Evolutionary conservation across 2,329 filamentous ascomycete species (phyloP).

Genomic region (Neurospora crassa): DNA sequence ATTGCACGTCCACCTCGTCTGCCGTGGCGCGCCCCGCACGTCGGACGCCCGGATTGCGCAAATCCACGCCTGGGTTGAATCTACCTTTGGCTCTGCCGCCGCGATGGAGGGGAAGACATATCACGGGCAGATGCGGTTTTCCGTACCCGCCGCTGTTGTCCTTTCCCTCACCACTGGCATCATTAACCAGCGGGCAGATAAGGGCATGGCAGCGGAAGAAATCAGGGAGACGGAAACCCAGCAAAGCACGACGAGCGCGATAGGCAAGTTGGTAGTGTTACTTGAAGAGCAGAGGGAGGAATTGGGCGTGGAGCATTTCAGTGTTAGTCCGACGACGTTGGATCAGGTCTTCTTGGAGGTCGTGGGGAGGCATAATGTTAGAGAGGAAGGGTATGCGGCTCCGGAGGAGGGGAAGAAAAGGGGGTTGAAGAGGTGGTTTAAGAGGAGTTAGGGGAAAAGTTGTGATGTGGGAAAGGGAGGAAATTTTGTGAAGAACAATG

Average conservation of each 20-base stretch:
- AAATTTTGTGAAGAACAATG: no score
- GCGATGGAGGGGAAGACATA: constrained; percentile 44
- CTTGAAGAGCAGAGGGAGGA: constrained; percentile 61
- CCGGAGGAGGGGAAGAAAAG: constrained; percentile 20
- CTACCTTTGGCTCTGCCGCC: constrained; percentile 34
- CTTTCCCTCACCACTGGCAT: constrained; percentile 4
- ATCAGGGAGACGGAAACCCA: neutral
- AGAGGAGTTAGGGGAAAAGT: neutral
- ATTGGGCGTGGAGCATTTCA: constrained; percentile 75
- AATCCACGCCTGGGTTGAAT: constrained; percentile 56
- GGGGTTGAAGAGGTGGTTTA: neutral
- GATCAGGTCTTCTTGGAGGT: constrained; percentile 88
- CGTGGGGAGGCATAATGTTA: constrained; percentile 68
- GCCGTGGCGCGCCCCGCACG: constrained; percentile 65
- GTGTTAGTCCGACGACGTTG: constrained; percentile 74
- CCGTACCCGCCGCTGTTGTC: constrained; percentile 39
- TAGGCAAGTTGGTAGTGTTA: constrained; percentile 60
- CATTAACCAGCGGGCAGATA: constrained; percentile 2
- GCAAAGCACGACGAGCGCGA: constrained; percentile 18
- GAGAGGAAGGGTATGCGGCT: constrained; percentile 54
- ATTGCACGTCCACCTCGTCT: constrained; percentile 74
- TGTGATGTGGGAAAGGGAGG: no score
- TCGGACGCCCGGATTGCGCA: constrained; percentile 54
- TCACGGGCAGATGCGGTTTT: constrained; percentile 83
- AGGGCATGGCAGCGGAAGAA: neutral